These are phyloP conservation scores for Allium sativum DNA, from an alignment of 106 monocot genomes.

Conservation along the genomic window DNA sequence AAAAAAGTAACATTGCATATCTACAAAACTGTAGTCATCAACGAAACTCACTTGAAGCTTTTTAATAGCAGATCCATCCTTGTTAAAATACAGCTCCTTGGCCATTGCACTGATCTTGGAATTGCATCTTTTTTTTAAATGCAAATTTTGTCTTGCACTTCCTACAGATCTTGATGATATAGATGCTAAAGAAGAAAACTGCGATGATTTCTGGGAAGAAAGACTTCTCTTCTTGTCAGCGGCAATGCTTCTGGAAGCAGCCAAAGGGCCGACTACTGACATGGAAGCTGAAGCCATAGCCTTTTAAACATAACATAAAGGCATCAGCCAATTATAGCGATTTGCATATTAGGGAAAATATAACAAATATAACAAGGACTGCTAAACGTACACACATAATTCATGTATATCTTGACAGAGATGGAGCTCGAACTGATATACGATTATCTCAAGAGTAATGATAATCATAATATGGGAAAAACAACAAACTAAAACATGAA, in stretches of 20 bases:
- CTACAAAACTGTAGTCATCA: too few species aligned
- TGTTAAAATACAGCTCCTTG: conserved; percentile 90
- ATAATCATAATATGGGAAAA: too few species aligned
- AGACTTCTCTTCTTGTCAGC: conserved; percentile 38
- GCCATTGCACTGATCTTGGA: conserved; percentile 61
- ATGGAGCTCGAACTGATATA: too few species aligned
- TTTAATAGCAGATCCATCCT: conserved; percentile 89
- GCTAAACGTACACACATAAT: neutral
- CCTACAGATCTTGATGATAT: conserved; percentile 29
- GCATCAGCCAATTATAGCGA: neutral
- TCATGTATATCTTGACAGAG: too few species aligned
- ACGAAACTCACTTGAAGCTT: conserved; percentile 58
- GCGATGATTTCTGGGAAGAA: conserved; percentile 10
- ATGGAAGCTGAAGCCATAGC: conserved; percentile 55
- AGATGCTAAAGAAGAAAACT: conserved; percentile 49
- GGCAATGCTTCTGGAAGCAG: conserved; percentile 29
- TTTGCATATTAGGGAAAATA: too few species aligned
- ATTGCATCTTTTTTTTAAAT: conserved; percentile 30
- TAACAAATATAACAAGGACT: neutral
- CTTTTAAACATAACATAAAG: conserved; percentile 9
- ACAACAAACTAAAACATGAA: too few species aligned
- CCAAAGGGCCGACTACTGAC: conserved; percentile 38
- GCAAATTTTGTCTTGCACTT: conserved; percentile 21
- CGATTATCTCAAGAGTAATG: too few species aligned
- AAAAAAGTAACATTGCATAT: too few species aligned